A percentile compares a stretch with the other conserved stretches of the same genome.
These are phyloP conservation scores for Triticum timopheevii DNA, from an alignment of 176 grass and related monocot species.

Conservation along the genomic window DNA sequence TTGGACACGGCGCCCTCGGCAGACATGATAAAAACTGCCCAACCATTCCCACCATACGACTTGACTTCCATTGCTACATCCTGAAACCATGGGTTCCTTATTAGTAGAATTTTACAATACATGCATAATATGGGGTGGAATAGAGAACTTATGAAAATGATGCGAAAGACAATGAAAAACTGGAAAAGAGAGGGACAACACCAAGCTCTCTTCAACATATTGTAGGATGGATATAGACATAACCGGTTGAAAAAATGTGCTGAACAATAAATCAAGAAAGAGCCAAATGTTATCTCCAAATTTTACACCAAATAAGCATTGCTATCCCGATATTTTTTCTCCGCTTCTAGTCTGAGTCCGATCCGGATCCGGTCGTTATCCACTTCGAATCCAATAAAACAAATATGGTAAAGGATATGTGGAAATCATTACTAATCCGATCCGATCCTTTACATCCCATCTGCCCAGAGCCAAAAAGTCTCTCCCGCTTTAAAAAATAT, in stretches of 20 bases:
- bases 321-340: too few species aligned
- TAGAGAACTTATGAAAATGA: background rate
- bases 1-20: slow-evolving; percentile 67
- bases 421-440: too few species aligned
- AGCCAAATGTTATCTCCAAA: too few species aligned
- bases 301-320: too few species aligned
- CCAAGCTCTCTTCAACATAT: background rate
- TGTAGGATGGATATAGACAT: background rate
- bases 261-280: too few species aligned
- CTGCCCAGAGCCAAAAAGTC: too few species aligned
- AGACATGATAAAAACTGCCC: slow-evolving; percentile 61
- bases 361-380: too few species aligned
- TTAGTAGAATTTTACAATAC: slow-evolving; percentile 34
- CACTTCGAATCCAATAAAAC: too few species aligned
- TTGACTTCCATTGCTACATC: slow-evolving; percentile 53
- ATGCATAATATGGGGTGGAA: background rate
- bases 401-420: too few species aligned
- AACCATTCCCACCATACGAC: slow-evolving; percentile 57
- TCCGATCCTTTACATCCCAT: too few species aligned
- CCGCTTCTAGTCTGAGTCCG: too few species aligned
- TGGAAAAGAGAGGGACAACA: background rate
- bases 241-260: background rate
- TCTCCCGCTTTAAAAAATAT: background rate
- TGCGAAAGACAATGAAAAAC: background rate
- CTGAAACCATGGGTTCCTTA: slow-evolving; percentile 37